These are phyloP conservation scores for Castanopsis chinensis DNA, from an alignment of 306 rosid species.

Conservation along the genomic window DNA sequence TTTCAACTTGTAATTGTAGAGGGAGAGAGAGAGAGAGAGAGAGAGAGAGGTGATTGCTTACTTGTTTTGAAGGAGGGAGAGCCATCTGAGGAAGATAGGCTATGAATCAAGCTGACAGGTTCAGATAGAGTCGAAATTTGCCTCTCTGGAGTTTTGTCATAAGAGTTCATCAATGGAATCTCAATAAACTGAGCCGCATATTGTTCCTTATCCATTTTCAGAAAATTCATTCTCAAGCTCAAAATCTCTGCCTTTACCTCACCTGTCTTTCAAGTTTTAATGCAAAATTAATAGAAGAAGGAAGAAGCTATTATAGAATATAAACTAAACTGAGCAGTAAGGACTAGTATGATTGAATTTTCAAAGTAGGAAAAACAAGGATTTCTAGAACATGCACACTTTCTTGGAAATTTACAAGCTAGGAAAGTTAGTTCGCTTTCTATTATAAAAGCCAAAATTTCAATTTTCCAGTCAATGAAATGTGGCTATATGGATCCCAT, in stretches of 20 bases:
- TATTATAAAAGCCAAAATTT: neutral
- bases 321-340: no score
- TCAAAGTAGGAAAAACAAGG: neutral
- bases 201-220: neutral
- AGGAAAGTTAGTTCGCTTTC: constrained; percentile 8
- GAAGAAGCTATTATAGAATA: neutral
- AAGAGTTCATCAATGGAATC: constrained; percentile 34
- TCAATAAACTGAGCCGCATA: constrained; percentile 20
- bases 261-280: neutral
- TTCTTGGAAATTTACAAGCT: constrained; percentile 10
- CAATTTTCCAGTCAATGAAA: constrained; percentile 13
- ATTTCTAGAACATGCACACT: constrained; percentile 3
- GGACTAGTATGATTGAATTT: neutral
- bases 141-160: constrained; percentile 16
- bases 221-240: neutral
- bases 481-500: neutral
- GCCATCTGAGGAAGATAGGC: constrained; percentile 30
- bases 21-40: constrained; percentile 4
- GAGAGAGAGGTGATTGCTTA: constrained; percentile 25
- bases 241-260: neutral
- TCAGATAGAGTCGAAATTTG: constrained; percentile 20
- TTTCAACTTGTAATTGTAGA: neutral
- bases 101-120: constrained; percentile 28
- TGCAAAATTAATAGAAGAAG: neutral
- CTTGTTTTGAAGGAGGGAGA: constrained; percentile 33